Evolutionary conservation across 108 stramenopile species (phyloP).

Genomic region (Skeletonema menzelii): DNA sequence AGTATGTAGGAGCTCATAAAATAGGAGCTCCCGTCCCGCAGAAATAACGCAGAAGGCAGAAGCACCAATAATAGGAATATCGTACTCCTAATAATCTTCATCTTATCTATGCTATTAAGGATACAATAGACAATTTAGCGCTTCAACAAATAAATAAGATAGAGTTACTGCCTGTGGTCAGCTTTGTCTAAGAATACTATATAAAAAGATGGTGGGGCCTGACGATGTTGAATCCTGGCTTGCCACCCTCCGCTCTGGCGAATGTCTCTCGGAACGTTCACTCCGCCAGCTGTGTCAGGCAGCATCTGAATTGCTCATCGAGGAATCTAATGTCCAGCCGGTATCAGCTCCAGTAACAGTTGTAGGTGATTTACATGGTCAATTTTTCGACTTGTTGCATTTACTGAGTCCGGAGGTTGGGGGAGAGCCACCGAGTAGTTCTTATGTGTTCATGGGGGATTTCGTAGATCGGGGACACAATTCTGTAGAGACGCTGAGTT

Average conservation of each 20-base stretch:
- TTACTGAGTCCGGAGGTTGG: conserved; percentile 78
- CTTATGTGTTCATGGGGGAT: conserved; percentile 93
- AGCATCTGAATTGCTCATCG: conserved; percentile 60
- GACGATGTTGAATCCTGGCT: conserved; percentile 82
- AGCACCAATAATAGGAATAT: too few relatives aligned
- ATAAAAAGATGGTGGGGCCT: conserved; percentile 15
- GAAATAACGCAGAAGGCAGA: too few relatives aligned
- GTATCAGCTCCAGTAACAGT: conserved; percentile 84
- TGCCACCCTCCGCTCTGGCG: conserved; percentile 74
- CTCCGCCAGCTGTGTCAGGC: conserved; percentile 54
- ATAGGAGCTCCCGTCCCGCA: too few relatives aligned
- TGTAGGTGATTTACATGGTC: conserved; percentile 96
- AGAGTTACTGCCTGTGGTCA: neutral
- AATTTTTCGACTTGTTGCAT: conserved; percentile 93
- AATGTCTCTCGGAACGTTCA: conserved; percentile 71
- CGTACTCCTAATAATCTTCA: too few relatives aligned
- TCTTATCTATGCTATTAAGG: too few relatives aligned
- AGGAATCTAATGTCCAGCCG: conserved; percentile 89
- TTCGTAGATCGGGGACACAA: conserved; percentile 94
- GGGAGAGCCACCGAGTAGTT: conserved; percentile 81
- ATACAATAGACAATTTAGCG: too few relatives aligned
- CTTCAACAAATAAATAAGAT: too few relatives aligned
- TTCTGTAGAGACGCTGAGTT: conserved; percentile 90
- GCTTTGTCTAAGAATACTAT: too few relatives aligned
- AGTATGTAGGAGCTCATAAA: too few relatives aligned